Evolutionary conservation across 768 basidiomycete genomes (phyloP), one percentile per base, ranked within the genome.

Genomic region (Mrakia frigida): DNA sequence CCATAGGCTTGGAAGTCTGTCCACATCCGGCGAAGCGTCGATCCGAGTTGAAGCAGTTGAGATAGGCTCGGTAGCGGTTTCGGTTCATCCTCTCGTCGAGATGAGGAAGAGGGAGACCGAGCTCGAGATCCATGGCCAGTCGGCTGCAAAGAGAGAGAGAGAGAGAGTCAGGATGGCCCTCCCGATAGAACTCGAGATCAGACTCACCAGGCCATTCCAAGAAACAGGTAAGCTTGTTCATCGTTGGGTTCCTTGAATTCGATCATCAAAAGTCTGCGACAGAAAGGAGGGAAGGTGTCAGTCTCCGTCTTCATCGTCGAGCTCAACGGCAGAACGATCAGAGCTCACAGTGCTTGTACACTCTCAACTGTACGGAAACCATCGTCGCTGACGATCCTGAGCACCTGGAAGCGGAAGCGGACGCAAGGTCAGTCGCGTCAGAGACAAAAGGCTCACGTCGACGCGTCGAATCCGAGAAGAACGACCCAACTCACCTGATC

Each of bases 81-180:
- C 65, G 35, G 39, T 68, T 68, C 23, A 25, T 39, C 35, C 65
- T 39, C n/a, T 68, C 65, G 35, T 13, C 13, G 37, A 68, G 65
- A 7, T 35, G 25, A 39, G 65, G 65, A 9, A 68, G 35, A 6
- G 65, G 65, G 4, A 14, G 35, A 0, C 65, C 65, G 35, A 68
- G 65, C 2, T 68, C 65, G 39, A 68, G 65, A 39, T 41, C 65
- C 65, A 68, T 68, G 21, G 65, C 65, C 10, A 68, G 65, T 35
- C 65, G 65, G 31, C 37, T 41, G 37, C 21, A 41, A 18, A 68
- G 3, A 9, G 21, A 9, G 37, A 39, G 3, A 11, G 18, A 35
- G 37, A 37, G 31, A n/a, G 3, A 21, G 65, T 35, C 18, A 39
- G 37, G 37, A 23, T 0, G 25, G 1, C 33, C 13, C 50, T 0